A percentile compares a stretch with the other conserved stretches of the same genome.
Evolutionary conservation across 441 rosid species (phyloP).

Genomic region (Populus trichocarpa): DNA sequence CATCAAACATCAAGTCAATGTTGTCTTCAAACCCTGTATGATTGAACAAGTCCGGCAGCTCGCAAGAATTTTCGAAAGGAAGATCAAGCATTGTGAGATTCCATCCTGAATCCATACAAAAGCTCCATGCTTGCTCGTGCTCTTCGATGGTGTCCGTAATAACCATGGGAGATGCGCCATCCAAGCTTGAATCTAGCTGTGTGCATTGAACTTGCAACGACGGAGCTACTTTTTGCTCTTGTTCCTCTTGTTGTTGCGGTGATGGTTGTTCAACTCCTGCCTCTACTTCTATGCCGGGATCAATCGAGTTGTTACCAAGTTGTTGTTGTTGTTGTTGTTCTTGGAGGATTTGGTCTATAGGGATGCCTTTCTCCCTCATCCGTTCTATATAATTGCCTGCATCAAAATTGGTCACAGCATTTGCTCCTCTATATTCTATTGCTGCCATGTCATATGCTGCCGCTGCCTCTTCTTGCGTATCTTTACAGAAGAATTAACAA

Average conservation of each 20-base stretch:
- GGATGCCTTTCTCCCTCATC: slow-evolving; percentile 56
- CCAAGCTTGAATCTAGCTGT: slow-evolving; percentile 33
- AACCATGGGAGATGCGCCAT: slow-evolving; percentile 27
- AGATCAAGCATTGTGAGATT: not conserved
- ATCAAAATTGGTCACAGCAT: slow-evolving; percentile 90
- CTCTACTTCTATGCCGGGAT: slow-evolving; percentile 3
- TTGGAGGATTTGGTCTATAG: slow-evolving; percentile 21
- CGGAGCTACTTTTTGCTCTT: slow-evolving; percentile 12
- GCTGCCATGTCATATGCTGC: slow-evolving; percentile 98
- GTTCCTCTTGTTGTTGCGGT: not conserved
- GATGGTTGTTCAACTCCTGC: not conserved
- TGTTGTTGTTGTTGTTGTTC: not conserved
- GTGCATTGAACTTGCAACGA: slow-evolving; percentile 1
- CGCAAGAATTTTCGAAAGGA: not conserved
- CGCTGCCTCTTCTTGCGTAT: slow-evolving; percentile 95
- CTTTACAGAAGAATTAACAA: slow-evolving; percentile 26
- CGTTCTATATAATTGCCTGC: slow-evolving; percentile 59
- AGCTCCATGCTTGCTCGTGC: slow-evolving; percentile 54
- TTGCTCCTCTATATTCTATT: slow-evolving; percentile 76
- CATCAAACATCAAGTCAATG: slow-evolving; percentile 67
- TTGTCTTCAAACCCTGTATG: slow-evolving; percentile 76
- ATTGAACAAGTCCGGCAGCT: slow-evolving; percentile 36
- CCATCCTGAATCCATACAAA: slow-evolving; percentile 51
- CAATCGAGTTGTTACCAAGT: slow-evolving; percentile 4
- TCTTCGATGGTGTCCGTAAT: slow-evolving; percentile 28